A percentile compares a stretch with the other conserved stretches of the same genome.
Evolutionary conservation across 2,329 filamentous ascomycete genomes (phyloP).

Genomic region (Fusarium sp.): DNA sequence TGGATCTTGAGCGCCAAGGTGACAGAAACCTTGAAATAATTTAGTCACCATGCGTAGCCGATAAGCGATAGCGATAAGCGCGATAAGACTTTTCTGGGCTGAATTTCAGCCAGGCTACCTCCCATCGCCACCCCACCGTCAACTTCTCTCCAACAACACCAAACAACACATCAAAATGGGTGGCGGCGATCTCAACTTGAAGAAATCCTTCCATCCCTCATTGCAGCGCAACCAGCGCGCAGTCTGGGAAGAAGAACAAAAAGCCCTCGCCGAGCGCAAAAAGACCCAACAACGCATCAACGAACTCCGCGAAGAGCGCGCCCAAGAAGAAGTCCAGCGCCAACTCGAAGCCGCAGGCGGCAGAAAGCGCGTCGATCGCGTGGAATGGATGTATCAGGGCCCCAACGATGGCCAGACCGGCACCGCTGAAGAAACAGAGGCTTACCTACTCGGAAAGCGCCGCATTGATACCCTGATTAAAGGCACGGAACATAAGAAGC

Average conservation of each 20-base stretch:
- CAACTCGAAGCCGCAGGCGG: constrained; percentile 91
- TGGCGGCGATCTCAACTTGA: constrained; percentile 93
- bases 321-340: constrained; percentile 89
- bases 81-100: constrained; percentile 39
- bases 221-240: constrained; percentile 89
- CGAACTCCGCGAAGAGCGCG: constrained; percentile 92
- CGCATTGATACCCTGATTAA: constrained; percentile 86
- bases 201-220: constrained; percentile 94
- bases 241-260: constrained; percentile 92
- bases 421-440: constrained; percentile 89
- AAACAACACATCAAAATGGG: constrained; percentile 71
- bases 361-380: constrained; percentile 80
- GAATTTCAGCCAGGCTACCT: constrained; percentile 16
- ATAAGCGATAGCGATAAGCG: constrained; percentile 25
- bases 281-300: constrained; percentile 90
- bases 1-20: background rate
- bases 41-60: background rate
- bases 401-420: constrained; percentile 81
- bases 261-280: constrained; percentile 94
- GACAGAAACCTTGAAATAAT: background rate
- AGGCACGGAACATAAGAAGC: constrained; percentile 80
- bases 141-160: background rate
- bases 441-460: constrained; percentile 91
- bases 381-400: constrained; percentile 98
- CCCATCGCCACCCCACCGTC: constrained; percentile 38